phyloP scores from a whole-genome alignment of 257 asterid genomes.

The Paraleonurus japonicus region DNA sequence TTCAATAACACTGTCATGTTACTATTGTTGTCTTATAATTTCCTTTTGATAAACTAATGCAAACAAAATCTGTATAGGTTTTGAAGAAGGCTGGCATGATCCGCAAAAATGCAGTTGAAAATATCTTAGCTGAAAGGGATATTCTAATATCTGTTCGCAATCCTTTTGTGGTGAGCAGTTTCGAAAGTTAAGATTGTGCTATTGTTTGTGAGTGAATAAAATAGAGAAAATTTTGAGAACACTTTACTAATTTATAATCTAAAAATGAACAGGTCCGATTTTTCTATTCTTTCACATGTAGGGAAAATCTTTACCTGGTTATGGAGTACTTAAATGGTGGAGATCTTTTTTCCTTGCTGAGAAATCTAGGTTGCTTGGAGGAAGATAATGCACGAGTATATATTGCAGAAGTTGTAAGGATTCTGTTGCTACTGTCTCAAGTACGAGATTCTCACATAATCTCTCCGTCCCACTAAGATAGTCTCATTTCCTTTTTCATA shows the following conservation, averaged over 20 bases:
- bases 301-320: slow-evolving; percentile 97
- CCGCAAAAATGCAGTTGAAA: slow-evolving; percentile 94
- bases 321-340: slow-evolving; percentile 99
- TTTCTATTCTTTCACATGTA: slow-evolving; percentile 99
- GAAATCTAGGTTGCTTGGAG: slow-evolving; percentile 91
- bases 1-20: slow-evolving; percentile 20
- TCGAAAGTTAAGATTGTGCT: slow-evolving; percentile 21
- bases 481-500: too few species aligned
- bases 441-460: slow-evolving; percentile 24
- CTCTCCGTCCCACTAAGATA: too few species aligned
- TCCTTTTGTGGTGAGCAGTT: slow-evolving; percentile 94
- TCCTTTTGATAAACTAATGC: slow-evolving; percentile 21
- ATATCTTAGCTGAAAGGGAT: slow-evolving; percentile 96
- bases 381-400: slow-evolving; percentile 89
- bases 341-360: slow-evolving; percentile 88
- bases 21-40: slow-evolving; percentile 14
- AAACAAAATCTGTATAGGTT: slow-evolving; percentile 55
- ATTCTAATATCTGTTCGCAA: slow-evolving; percentile 94
- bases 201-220: slow-evolving; percentile 18
- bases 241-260: slow-evolving; percentile 51
- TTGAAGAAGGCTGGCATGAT: slow-evolving; percentile 95
- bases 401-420: slow-evolving; percentile 98
- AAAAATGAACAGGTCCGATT: slow-evolving; percentile 92
- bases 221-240: slow-evolving; percentile 20
- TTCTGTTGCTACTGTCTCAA: slow-evolving; percentile 13